Evolutionary conservation across 2,329 filamentous ascomycete species (phyloP), one percentile per base, ranked within the genome.

Genomic region (Grosmannia clavigera): DNA sequence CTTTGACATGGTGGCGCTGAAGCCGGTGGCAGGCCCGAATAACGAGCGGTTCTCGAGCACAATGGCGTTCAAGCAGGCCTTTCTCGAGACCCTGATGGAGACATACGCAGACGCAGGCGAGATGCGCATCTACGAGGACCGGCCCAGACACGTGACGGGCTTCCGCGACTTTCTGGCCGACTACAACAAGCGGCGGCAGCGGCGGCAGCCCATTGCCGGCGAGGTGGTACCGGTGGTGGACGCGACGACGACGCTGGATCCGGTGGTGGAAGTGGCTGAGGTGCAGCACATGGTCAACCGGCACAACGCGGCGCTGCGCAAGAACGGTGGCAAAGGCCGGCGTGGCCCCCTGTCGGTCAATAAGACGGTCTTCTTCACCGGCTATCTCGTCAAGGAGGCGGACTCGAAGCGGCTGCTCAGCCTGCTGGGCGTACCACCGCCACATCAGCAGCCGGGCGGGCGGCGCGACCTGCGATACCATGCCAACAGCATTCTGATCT

Each of bases 401-500:
- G 89, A 94, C 70, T 86, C 86, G 2, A 82, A 88, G 68, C 83
- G 81, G 60, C 77, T 97, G 46, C 81, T 88, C 60, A 80, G 81
- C 6, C 78, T 95, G n/a, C 83, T 85, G 35, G 73, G 83, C 58
- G 75, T 90, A 25, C 86, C 86, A 4, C 68, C 76, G 4, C 79
- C 81, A 61, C 75, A 52, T 12, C 33, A 35, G 33, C 33, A 35
- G 9, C 6, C 33, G 9, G 50, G 84, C 59, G 78, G 83, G 1
- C 61, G 59, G 5, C 79, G 81, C 58, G 89, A 95, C 58, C 76
- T 96, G 64, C 90, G 89, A 64, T 83, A 85, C 63, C 85, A 96
- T 67, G 92, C 87, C 54, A 96, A 95, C 73, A 92, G 87, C 72
- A 92, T 99, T 66, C 80, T 96, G 67, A 97, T 99, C 69, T 88